Evolutionary conservation across 768 basidiomycete genomes (phyloP).

Genomic region (Neoboletus magnificus): DNA sequence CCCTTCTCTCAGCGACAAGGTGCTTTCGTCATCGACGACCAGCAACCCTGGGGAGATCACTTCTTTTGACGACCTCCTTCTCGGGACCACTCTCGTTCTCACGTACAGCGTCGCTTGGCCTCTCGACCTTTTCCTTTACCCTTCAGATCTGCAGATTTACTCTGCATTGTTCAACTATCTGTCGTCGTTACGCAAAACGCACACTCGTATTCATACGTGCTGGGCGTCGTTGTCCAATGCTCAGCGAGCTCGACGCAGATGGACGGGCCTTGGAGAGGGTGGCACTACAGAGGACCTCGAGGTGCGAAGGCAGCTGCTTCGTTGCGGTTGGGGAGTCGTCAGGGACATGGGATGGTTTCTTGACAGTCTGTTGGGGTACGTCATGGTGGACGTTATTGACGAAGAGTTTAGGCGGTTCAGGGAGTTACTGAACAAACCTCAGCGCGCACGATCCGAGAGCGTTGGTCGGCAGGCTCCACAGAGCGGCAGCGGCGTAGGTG

Average conservation of each 20-base stretch:
- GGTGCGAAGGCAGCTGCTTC: conserved; percentile 58
- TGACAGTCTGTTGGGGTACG: conserved; percentile 76
- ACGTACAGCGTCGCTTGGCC: conserved; percentile 81
- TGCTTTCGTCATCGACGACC: conserved; percentile 42
- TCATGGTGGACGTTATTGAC: conserved; percentile 89
- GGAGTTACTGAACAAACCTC: conserved; percentile 42
- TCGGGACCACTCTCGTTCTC: conserved; percentile 74
- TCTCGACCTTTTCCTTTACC: conserved; percentile 82
- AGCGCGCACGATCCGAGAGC: conserved; percentile 20
- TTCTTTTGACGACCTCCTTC: conserved; percentile 67
- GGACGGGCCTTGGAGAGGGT: conserved; percentile 86
- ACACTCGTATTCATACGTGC: conserved; percentile 72
- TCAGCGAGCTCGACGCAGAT: conserved; percentile 77
- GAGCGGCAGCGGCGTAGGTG: conserved; percentile 8
- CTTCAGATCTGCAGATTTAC: conserved; percentile 71
- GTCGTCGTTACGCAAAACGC: conserved; percentile 79
- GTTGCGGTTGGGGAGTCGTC: conserved; percentile 85
- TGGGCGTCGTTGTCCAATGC: conserved; percentile 86
- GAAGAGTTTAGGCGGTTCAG: conserved; percentile 75
- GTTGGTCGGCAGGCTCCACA: conserved; percentile 10
- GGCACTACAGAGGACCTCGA: conserved; percentile 72
- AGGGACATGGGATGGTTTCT: conserved; percentile 91
- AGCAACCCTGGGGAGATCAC: conserved; percentile 39
- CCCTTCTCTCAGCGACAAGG: conserved; percentile 56
- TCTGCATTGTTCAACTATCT: conserved; percentile 78